These are phyloP conservation scores for Salicornia ramosissima DNA, from an alignment of 148 eudicot genomes.

Conservation along the genomic window DNA sequence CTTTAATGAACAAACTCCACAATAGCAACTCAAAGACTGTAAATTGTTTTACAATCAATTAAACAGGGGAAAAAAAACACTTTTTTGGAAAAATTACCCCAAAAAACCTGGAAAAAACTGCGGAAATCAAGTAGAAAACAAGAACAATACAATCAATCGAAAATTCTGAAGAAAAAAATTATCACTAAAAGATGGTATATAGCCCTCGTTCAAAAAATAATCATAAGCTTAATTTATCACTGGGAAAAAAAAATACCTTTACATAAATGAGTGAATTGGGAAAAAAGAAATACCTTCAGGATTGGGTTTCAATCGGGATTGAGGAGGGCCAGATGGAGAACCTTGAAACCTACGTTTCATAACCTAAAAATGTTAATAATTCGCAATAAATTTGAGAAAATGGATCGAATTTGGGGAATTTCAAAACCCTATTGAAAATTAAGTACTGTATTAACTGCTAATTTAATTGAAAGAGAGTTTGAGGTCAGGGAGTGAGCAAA, in stretches of 20 bases:
- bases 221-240: neutral
- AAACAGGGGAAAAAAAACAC: neutral
- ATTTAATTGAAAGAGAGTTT: too few relatives aligned
- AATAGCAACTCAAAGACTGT: neutral
- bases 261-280: neutral
- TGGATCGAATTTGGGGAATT: too few relatives aligned
- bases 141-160: neutral
- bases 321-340: constrained; percentile 78
- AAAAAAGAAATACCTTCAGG: constrained; percentile 55
- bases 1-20: neutral
- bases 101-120: too few relatives aligned
- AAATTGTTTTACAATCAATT: neutral
- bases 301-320: constrained; percentile 61
- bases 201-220: neutral
- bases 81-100: too few relatives aligned
- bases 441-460: neutral
- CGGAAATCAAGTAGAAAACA: too few relatives aligned
- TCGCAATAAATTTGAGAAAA: neutral
- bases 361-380: neutral
- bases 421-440: neutral
- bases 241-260: neutral
- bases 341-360: constrained; percentile 86
- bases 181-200: neutral
- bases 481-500: too few relatives aligned
- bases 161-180: neutral